Percentiles rank a stretch among this genome's conserved stretches.
Evolutionary conservation across 345 rosid genomes (phyloP).

Genomic region (Aquilaria yunnanensis): DNA sequence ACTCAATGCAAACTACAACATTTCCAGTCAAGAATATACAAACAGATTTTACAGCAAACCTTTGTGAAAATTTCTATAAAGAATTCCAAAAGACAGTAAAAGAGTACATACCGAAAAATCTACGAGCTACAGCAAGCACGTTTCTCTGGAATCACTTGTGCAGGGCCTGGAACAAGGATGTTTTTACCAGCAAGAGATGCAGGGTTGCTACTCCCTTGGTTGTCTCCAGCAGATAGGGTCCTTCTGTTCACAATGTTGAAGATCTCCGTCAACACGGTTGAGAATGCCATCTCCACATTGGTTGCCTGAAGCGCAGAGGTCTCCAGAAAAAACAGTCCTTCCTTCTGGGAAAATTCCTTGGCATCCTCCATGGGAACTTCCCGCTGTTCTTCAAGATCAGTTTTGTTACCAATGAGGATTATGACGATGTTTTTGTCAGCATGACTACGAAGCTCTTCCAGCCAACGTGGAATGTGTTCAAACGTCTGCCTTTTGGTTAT

Average conservation of each 20-base stretch:
- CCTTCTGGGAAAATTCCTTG: conserved; percentile 21
- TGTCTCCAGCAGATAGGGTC: conserved; percentile 17
- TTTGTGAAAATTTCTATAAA: no score
- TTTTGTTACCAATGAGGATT: conserved; percentile 24
- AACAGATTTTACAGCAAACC: no score
- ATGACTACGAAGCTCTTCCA: conserved; percentile 22
- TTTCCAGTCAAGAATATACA: no score
- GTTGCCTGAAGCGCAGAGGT: conserved; percentile 25
- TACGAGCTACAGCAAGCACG: conserved; percentile 12
- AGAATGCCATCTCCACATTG: conserved; percentile 23
- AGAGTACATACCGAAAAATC: no score
- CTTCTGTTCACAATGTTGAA: conserved; percentile 20
- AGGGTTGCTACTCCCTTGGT: conserved; percentile 11
- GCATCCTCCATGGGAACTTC: conserved; percentile 22
- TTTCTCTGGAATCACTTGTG: conserved; percentile 7
- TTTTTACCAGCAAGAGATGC: conserved; percentile 12
- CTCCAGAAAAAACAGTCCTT: conserved; percentile 25
- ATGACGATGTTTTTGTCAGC: conserved; percentile 27
- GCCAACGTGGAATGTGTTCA: conserved; percentile 24
- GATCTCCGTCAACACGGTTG: conserved; percentile 18
- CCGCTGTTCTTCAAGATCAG: conserved; percentile 19
- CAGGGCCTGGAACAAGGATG: conserved; percentile 14
- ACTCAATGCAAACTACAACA: no score
- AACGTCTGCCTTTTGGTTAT: conserved; percentile 24
- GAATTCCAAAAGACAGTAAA: no score